These are phyloP conservation scores for Solanum chaucha DNA, from an alignment of 257 asterid species.

Conservation along the genomic window DNA sequence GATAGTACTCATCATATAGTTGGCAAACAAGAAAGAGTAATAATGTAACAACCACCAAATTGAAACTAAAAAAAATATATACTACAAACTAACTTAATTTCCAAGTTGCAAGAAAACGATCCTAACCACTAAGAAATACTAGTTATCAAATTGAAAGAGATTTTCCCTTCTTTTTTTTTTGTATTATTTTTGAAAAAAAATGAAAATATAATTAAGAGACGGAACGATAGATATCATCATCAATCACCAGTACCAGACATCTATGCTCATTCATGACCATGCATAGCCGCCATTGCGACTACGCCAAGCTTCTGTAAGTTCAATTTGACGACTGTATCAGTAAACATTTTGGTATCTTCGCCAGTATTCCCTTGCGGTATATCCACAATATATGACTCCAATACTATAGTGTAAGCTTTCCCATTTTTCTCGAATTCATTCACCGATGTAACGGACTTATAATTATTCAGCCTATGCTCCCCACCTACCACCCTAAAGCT, in stretches of 20 bases:
- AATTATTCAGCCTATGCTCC: slow-evolving; percentile 73
- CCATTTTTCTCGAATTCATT: slow-evolving; percentile 38
- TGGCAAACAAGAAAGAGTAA: background rate
- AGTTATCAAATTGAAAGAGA: background rate
- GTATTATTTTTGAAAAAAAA: background rate
- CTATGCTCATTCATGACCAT: slow-evolving; percentile 10
- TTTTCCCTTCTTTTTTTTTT: background rate
- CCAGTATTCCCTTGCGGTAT: slow-evolving; percentile 81
- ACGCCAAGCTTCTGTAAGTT: slow-evolving; percentile 79
- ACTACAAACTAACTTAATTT: background rate
- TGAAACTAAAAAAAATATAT: background rate
- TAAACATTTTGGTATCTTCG: slow-evolving; percentile 78
- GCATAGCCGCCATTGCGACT: slow-evolving; percentile 51
- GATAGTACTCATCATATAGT: background rate
- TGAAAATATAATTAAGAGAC: background rate
- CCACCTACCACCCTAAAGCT: slow-evolving; percentile 90
- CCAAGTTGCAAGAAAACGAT: background rate
- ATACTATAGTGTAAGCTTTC: slow-evolving; percentile 39
- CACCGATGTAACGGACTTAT: slow-evolving; percentile 68
- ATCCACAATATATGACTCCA: slow-evolving; percentile 82
- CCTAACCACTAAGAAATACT: background rate
- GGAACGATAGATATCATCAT: background rate
- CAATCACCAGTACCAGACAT: background rate
- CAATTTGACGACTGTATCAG: slow-evolving; percentile 78
- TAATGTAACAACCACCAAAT: background rate